These are phyloP conservation scores for Micractinium sp. DNA, from an alignment of 139 green algal genomes.

Conservation along the genomic window DNA sequence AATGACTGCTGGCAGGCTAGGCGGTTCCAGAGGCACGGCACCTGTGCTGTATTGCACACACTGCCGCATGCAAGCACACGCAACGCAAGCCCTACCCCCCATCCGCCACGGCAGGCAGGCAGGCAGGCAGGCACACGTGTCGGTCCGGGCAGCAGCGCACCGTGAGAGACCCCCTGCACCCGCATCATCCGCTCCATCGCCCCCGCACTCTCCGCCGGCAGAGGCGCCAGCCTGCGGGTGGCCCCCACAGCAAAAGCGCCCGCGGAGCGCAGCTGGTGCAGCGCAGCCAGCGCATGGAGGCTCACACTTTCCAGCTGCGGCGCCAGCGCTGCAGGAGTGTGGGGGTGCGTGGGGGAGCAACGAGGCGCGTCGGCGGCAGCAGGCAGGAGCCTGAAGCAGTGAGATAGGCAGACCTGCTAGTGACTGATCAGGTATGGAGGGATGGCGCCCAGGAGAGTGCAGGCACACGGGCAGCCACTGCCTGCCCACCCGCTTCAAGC, in stretches of 20 bases:
- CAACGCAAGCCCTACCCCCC: no score
- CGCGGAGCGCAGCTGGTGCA: conserved; percentile 1
- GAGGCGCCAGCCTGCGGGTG: not conserved
- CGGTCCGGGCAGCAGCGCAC: not conserved
- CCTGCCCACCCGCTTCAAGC: no score
- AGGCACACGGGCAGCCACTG: no score
- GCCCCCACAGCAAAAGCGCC: not conserved
- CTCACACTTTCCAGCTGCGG: not conserved
- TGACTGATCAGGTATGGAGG: no score
- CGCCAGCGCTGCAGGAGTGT: not conserved
- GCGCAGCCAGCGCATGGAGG: not conserved
- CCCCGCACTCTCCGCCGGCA: not conserved
- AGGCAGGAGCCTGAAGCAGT: no score
- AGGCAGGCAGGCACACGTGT: no score
- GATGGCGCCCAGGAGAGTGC: no score
- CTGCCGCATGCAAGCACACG: no score
- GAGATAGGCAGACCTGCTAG: not conserved
- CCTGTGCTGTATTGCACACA: no score
- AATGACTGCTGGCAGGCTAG: not conserved
- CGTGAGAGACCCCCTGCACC: not conserved
- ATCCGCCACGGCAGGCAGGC: no score
- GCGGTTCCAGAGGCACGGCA: not conserved
- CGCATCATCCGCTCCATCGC: not conserved
- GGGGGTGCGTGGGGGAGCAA: not conserved
- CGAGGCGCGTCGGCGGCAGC: no score